Evolutionary conservation across 768 basidiomycete species (phyloP).

Genomic region (Trametes cubensis): DNA sequence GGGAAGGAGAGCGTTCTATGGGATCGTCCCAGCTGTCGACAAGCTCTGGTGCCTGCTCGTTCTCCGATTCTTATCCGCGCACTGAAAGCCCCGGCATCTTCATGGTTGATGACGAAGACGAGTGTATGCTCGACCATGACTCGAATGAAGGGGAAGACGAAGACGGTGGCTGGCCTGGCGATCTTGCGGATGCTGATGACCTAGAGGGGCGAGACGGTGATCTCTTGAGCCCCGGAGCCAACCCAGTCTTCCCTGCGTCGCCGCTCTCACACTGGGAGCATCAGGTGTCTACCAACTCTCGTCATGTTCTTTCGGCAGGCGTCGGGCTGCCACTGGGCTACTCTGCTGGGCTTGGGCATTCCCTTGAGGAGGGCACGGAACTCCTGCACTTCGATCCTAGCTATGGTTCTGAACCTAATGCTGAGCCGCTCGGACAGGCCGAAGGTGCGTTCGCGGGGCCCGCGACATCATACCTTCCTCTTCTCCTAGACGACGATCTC

Average conservation of each 20-base stretch:
- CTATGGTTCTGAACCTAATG: neutral
- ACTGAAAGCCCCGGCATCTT: neutral
- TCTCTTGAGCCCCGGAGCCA: neutral
- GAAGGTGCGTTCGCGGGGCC: neutral
- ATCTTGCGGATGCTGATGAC: neutral
- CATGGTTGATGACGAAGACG: constrained; percentile 14
- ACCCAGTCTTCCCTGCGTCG: no score
- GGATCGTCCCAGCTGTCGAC: neutral
- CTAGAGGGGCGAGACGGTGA: neutral
- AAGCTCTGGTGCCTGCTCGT: neutral
- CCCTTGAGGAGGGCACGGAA: constrained; percentile 1
- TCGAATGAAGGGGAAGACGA: constrained; percentile 1
- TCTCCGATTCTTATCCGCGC: constrained; percentile 5
- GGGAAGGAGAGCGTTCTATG: neutral
- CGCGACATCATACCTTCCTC: constrained; percentile 3
- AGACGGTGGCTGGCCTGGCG: constrained; percentile 10
- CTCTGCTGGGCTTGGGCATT: constrained; percentile 4
- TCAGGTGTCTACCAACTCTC: no score
- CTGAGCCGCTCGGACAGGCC: neutral
- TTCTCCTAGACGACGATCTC: constrained; percentile 18
- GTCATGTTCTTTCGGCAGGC: no score
- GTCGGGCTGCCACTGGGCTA: neutral
- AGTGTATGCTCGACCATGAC: neutral
- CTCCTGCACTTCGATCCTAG: neutral
- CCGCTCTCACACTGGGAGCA: no score